phyloP scores from a whole-genome alignment of 345 rosid genomes.

The Erysimum cheiranthoides region DNA sequence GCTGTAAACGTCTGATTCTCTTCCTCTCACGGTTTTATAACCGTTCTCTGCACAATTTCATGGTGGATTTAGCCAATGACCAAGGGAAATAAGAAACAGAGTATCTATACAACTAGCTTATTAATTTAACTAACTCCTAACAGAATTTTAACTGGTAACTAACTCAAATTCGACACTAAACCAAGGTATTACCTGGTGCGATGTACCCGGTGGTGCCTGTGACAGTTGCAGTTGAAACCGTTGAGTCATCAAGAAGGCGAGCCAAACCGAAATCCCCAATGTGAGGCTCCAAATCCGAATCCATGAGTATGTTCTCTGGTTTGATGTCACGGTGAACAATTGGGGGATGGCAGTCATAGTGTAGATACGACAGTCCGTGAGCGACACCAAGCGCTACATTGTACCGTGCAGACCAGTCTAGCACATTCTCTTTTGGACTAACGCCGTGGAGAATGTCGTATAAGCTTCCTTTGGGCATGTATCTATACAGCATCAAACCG shows the following conservation, averaged over 20 bases:
- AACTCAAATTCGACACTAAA: background rate
- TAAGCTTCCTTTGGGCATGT: constrained; percentile 82
- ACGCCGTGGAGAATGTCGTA: constrained; percentile 59
- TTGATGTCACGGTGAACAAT: constrained; percentile 85
- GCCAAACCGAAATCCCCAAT: constrained; percentile 88
- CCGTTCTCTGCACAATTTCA: constrained; percentile 63
- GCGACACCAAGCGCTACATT: constrained; percentile 72
- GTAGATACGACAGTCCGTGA: constrained; percentile 82
- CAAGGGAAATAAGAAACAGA: background rate
- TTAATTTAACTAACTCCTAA: constrained; percentile 10
- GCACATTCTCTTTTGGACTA: constrained; percentile 29
- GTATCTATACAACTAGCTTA: constrained; percentile 1
- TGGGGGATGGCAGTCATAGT: constrained; percentile 73
- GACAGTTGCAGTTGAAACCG: constrained; percentile 50
- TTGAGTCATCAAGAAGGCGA: constrained; percentile 62
- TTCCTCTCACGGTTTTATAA: constrained; percentile 54
- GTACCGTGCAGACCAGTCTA: constrained; percentile 68
- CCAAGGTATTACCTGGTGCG: constrained; percentile 68
- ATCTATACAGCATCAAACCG: constrained; percentile 66
- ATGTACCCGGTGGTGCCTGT: constrained; percentile 80
- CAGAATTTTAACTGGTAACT: background rate
- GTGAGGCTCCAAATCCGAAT: constrained; percentile 74
- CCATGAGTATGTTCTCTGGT: constrained; percentile 78
- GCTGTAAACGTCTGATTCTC: constrained; percentile 71
- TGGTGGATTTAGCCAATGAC: background rate